These are phyloP conservation scores for Cystobasidium ongulense DNA, from an alignment of 768 basidiomycete species.

Conservation along the genomic window DNA sequence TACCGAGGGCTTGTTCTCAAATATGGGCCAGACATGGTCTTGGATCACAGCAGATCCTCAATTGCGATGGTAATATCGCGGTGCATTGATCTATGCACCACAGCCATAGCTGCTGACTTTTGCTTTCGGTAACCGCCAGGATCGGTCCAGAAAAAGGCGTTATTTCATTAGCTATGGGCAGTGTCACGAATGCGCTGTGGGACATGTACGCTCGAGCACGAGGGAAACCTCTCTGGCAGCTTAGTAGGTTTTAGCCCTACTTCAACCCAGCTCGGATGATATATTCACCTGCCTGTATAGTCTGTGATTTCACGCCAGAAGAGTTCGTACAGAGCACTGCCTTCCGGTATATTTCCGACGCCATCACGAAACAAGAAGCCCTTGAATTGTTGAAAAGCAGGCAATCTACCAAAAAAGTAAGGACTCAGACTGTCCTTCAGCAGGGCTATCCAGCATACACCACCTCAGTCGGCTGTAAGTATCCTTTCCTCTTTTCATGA, in stretches of 20 bases:
- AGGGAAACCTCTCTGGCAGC: constrained; percentile 39
- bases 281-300: not conserved
- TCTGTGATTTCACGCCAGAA: constrained; percentile 39
- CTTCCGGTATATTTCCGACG: constrained; percentile 81
- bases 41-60: constrained; percentile 56
- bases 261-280: not conserved
- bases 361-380: constrained; percentile 83
- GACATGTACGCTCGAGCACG: constrained; percentile 36
- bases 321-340: constrained; percentile 36
- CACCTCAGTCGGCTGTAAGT: constrained; percentile 38
- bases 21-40: constrained; percentile 89
- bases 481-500: not conserved
- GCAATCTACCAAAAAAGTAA: constrained; percentile 64
- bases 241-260: constrained; percentile 10
- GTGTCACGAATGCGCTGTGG: constrained; percentile 38
- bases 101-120: not conserved
- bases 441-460: constrained; percentile 40
- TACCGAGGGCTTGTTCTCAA: constrained; percentile 67
- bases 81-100: not conserved
- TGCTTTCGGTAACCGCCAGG: not conserved
- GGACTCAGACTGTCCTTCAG: constrained; percentile 62
- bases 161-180: constrained; percentile 36
- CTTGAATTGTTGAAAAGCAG: constrained; percentile 68
- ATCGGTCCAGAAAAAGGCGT: constrained; percentile 36
- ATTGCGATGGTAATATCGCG: constrained; percentile 1